Evolutionary conservation across 768 basidiomycete species (phyloP), one percentile per base, ranked within the genome.

Genomic region (Mrakia blollopis): DNA sequence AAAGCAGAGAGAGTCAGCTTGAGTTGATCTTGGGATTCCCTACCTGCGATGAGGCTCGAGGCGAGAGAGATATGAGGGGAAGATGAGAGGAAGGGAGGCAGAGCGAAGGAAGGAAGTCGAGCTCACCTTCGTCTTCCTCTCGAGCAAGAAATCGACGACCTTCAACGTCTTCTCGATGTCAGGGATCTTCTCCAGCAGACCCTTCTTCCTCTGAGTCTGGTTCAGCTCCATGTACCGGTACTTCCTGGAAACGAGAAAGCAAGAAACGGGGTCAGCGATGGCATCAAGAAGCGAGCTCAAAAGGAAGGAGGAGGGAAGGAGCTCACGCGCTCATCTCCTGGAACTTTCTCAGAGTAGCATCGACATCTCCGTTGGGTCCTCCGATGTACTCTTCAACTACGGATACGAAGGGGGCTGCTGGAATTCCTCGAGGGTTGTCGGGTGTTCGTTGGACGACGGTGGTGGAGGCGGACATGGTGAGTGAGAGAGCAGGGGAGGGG

Each of bases 191-290:
- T 93, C 92, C 80, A 94, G 91, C 7, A 98, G 86, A 25, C 91
- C 89, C 72, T 87, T 87, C 73, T 91, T 87, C 65, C 94, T 88
- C 81, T 93, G 91, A 9, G 89, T 86, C 69, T 95, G 86, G 82
- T 89, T 94, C 23, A 89, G 85, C 80, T 98, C 96, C 96, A 99
- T 98, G 85, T 96, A 98, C 70, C 92, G 91, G 86, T 99, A 98
- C 87, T 99, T 98, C 80, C 96, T 99, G 85, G 81, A 62, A 37
- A 16, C 10, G 44, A 9, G 41, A 77, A 39, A 39, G 35, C 47
- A 32, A 41, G 5, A 72, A 37, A 16, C n/a, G n/a, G n/a, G 44
- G 47, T 75, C 41, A 75, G 63, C n/a, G 44, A 21, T 54, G 50
- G 13, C 21, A 10, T 30, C 21, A 32, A 47, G 25, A 30, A 54